Evolutionary conservation across 768 basidiomycete species (phyloP).

Genomic region (Lenzites betulinus): DNA sequence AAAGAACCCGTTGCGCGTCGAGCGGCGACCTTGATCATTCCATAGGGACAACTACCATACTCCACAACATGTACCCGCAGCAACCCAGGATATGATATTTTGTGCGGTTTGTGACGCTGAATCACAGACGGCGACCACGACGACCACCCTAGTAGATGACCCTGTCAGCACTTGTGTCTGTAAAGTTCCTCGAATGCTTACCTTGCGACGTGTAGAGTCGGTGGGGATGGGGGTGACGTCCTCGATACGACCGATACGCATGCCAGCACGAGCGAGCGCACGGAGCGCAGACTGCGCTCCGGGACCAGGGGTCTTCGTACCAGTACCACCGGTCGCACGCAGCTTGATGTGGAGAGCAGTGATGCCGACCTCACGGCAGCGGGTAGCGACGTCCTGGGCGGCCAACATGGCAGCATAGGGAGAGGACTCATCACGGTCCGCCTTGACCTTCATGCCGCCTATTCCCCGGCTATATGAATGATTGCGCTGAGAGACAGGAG

Average conservation of each 20-base stretch:
- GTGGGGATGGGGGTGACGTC: constrained; percentile 98
- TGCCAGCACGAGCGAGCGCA: constrained; percentile 96
- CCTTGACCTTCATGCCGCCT: constrained; percentile 99
- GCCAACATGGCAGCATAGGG: constrained; percentile 98
- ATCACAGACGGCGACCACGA: constrained; percentile 93
- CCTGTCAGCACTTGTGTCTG: constrained; percentile 3
- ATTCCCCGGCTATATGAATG: not conserved
- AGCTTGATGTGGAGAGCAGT: constrained; percentile 99
- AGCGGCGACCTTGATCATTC: constrained; percentile 73
- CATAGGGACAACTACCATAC: constrained; percentile 36
- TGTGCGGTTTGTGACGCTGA: constrained; percentile 22
- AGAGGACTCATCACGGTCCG: constrained; percentile 98
- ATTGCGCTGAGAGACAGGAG: not conserved
- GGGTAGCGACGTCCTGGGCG: constrained; percentile 92
- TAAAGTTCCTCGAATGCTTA: constrained; percentile 34
- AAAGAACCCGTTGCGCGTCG: constrained; percentile 79
- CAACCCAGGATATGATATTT: constrained; percentile 27
- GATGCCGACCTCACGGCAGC: constrained; percentile 98
- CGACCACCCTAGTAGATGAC: constrained; percentile 80
- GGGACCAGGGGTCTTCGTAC: constrained; percentile 98
- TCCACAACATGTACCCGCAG: constrained; percentile 28
- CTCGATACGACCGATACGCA: constrained; percentile 98
- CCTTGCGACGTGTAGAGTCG: constrained; percentile 97
- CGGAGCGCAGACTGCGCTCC: constrained; percentile 98
- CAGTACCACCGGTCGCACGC: constrained; percentile 96